These are phyloP conservation scores for Pythium aphanidermatum DNA, from an alignment of 352 stramenopile genomes.

Conservation along the genomic window DNA sequence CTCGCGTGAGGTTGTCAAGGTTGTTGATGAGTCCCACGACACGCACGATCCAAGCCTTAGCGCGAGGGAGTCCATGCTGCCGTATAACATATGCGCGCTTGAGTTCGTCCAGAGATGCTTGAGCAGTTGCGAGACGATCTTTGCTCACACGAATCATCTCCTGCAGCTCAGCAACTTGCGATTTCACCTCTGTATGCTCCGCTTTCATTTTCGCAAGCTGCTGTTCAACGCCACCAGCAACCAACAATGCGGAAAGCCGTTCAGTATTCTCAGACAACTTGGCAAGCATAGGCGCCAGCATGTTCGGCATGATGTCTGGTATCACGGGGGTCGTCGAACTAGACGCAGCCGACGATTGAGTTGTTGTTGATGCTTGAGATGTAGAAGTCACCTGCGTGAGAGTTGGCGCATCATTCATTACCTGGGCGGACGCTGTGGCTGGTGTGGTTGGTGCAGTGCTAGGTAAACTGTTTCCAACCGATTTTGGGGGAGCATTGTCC, in stretches of 20 bases:
- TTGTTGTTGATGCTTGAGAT: not conserved
- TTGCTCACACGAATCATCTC: constrained; percentile 57
- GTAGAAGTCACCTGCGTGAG: not conserved
- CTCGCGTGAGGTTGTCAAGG: constrained; percentile 28
- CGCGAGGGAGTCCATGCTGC: constrained; percentile 47
- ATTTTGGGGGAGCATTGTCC: constrained; percentile 1
- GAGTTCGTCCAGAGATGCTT: constrained; percentile 49
- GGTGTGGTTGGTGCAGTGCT: not conserved
- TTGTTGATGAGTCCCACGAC: constrained; percentile 50
- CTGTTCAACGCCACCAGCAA: constrained; percentile 62
- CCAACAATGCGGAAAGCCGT: constrained; percentile 46
- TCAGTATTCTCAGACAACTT: constrained; percentile 38
- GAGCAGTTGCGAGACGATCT: constrained; percentile 48
- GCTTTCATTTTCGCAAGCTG: constrained; percentile 67
- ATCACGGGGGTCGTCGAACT: constrained; percentile 1
- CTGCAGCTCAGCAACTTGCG: constrained; percentile 59
- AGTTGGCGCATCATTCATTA: too few species aligned
- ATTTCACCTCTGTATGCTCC: constrained; percentile 63
- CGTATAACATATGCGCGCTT: constrained; percentile 61
- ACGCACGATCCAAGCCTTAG: constrained; percentile 49
- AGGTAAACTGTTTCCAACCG: constrained; percentile 1
- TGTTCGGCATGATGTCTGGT: constrained; percentile 22
- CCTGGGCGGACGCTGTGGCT: not conserved
- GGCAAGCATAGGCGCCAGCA: constrained; percentile 27
- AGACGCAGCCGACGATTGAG: not conserved